Percentiles rank a stretch among this genome's conserved stretches.
Evolutionary conservation across 2,329 filamentous ascomycete genomes (phyloP).

Genomic region (Ophiostoma ips): DNA sequence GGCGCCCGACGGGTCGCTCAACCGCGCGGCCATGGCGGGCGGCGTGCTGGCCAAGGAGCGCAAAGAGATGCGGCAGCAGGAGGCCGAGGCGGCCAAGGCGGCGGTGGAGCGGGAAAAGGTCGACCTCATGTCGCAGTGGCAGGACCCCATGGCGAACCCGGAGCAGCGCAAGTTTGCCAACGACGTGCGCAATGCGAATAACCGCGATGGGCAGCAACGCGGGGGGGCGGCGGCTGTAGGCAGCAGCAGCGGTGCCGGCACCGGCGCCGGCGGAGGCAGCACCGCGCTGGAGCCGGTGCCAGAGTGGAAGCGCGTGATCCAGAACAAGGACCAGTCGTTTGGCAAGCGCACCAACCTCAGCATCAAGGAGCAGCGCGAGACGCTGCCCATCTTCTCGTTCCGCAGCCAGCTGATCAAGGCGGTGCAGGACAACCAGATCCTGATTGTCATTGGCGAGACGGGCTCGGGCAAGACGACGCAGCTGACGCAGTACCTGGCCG

Average conservation of each 20-base stretch:
- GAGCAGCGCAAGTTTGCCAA: conserved; percentile 80
- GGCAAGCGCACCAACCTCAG: conserved; percentile 81
- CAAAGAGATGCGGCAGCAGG: conserved; percentile 76
- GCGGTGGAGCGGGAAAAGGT: conserved; percentile 70
- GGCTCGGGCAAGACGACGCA: conserved; percentile 97
- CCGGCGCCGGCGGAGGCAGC: conserved; percentile 2
- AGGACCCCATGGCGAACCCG: conserved; percentile 85
- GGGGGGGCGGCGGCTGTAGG: neutral
- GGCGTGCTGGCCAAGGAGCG: conserved; percentile 80
- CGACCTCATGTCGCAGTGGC: conserved; percentile 82
- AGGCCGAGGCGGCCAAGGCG: conserved; percentile 65
- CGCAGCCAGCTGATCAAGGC: conserved; percentile 77
- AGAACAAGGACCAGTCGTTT: conserved; percentile 64
- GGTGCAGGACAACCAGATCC: conserved; percentile 71
- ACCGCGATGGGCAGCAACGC: conserved; percentile 18
- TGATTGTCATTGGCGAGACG: conserved; percentile 95
- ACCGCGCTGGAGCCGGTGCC: conserved; percentile 54
- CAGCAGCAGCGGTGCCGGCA: neutral
- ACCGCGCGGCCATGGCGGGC: conserved; percentile 88
- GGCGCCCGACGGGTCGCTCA: conserved; percentile 94
- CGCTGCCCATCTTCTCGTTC: conserved; percentile 79
- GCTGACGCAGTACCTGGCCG: conserved; percentile 85
- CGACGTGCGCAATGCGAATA: conserved; percentile 50
- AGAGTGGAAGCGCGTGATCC: conserved; percentile 82
- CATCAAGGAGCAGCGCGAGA: conserved; percentile 90